Conservation (phyloP, 108 stramenopile species). For the Cyclostephanos tholiformis region DNA sequence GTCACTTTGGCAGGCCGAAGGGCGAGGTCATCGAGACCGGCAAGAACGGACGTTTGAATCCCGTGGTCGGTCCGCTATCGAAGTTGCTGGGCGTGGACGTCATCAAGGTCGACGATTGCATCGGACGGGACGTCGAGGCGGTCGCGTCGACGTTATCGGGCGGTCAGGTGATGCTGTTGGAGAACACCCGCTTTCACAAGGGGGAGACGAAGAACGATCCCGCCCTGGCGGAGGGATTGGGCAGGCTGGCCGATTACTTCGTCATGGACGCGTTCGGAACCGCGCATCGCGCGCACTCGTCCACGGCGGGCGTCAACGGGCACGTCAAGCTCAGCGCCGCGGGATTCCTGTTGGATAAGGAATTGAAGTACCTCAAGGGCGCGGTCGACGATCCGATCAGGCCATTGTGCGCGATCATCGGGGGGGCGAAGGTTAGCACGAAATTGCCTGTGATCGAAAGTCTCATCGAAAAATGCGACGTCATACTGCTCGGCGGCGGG, state of each 20-base stretch:
- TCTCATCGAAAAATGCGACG: conserved; percentile 95
- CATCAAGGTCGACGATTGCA: conserved; percentile 81
- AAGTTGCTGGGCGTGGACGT: conserved; percentile 67
- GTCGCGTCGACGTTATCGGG: conserved; percentile 66
- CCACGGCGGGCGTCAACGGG: conserved; percentile 92
- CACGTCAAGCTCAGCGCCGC: conserved; percentile 81
- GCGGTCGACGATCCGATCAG: conserved; percentile 95
- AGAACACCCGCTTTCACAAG: conserved; percentile 96
- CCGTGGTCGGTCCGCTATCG: conserved; percentile 74
- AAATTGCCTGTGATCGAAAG: conserved; percentile 98
- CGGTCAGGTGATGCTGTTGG: conserved; percentile 91
- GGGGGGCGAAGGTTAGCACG: conserved; percentile 98
- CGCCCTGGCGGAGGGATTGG: conserved; percentile 75
- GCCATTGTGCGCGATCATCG: conserved; percentile 97
- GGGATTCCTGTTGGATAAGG: conserved; percentile 92
- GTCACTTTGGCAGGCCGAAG: conserved; percentile 92
- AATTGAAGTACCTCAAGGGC: conserved; percentile 95
- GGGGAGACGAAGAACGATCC: conserved; percentile 91
- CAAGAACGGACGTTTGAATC: conserved; percentile 85
- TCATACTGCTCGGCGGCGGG: conserved; percentile 94
- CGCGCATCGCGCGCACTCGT: conserved; percentile 98
- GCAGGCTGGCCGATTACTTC: conserved; percentile 91
- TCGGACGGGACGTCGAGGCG: conserved; percentile 90
- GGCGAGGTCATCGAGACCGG: conserved; percentile 90
- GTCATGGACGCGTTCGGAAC: conserved; percentile 99